These are phyloP conservation scores for Myxozyma kluyveri DNA, from an alignment of 805 yeast genomes.

Conservation along the genomic window DNA sequence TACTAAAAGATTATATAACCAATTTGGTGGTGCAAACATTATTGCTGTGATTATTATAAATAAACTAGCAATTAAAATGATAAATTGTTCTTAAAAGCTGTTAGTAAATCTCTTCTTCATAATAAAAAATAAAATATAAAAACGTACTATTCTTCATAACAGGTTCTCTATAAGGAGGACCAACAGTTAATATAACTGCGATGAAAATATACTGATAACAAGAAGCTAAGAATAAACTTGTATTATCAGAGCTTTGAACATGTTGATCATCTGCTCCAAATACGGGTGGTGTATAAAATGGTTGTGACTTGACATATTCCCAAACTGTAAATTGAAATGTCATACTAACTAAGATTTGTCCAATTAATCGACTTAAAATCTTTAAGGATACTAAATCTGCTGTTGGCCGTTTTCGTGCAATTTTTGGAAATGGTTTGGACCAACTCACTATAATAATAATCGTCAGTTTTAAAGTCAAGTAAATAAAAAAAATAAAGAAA, in stretches of 20 bases:
- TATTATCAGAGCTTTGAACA: conserved; percentile 86
- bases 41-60: conserved; percentile 50
- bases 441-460: conserved; percentile 62
- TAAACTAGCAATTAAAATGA: conserved; percentile 57
- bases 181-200: conserved; percentile 81
- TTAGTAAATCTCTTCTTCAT: conserved; percentile 32
- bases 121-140: not conserved
- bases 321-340: conserved; percentile 69
- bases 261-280: conserved; percentile 72
- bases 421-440: conserved; percentile 69
- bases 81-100: conserved; percentile 51
- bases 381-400: conserved; percentile 91
- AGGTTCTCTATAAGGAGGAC: conserved; percentile 89
- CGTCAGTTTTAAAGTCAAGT: no score
- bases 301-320: conserved; percentile 52
- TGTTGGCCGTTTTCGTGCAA: conserved; percentile 78
- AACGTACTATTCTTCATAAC: conserved; percentile 48
- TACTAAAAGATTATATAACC: conserved; percentile 70
- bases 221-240: conserved; percentile 73
- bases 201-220: conserved; percentile 85
- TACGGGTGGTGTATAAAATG: conserved; percentile 60
- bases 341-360: conserved; percentile 65
- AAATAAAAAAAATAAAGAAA: not conserved
- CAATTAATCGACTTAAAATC: conserved; percentile 75
- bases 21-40: conserved; percentile 53